Conservation (phyloP, 164 flowering plant species). For the Vitis vinifera region DNA sequence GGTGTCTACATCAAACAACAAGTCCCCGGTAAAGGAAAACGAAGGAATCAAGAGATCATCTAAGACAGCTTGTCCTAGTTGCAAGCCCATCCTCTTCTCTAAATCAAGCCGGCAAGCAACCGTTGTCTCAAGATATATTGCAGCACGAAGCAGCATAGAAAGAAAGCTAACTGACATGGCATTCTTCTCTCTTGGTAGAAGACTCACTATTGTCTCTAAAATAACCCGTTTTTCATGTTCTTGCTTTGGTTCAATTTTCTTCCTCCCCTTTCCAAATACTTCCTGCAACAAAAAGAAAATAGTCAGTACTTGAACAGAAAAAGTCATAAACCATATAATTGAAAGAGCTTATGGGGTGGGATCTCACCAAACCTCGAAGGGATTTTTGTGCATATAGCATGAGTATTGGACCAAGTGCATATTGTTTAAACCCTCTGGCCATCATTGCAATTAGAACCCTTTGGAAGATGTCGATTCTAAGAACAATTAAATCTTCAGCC, state of each 20-base stretch:
- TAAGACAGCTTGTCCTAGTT: conserved; percentile 76
- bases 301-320: not conserved
- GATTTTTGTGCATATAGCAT: conserved; percentile 95
- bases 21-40: conserved; percentile 67
- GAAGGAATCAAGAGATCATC: conserved; percentile 94
- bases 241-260: conserved; percentile 67
- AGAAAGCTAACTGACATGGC: conserved; percentile 85
- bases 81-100: conserved; percentile 81
- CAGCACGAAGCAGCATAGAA: conserved; percentile 77
- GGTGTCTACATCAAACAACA: conserved; percentile 82
- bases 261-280: conserved; percentile 69
- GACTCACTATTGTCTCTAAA: conserved; percentile 84
- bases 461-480: conserved; percentile 81
- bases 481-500: conserved; percentile 82
- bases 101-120: conserved; percentile 89
- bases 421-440: conserved; percentile 78
- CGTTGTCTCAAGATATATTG: conserved; percentile 79
- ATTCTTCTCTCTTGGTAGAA: conserved; percentile 82
- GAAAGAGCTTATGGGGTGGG: conserved; percentile 14
- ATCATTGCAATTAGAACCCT: conserved; percentile 82
- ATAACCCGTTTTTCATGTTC: conserved; percentile 87
- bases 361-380: conserved; percentile 90
- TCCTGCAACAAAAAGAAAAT: conserved; percentile 46
- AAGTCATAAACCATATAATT: not conserved
- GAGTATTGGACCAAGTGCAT: conserved; percentile 80